A percentile compares a stretch with the other conserved stretches of the same genome.
phyloP scores from a whole-genome alignment of 306 rosid genomes.

The Acmispon strigosus region DNA sequence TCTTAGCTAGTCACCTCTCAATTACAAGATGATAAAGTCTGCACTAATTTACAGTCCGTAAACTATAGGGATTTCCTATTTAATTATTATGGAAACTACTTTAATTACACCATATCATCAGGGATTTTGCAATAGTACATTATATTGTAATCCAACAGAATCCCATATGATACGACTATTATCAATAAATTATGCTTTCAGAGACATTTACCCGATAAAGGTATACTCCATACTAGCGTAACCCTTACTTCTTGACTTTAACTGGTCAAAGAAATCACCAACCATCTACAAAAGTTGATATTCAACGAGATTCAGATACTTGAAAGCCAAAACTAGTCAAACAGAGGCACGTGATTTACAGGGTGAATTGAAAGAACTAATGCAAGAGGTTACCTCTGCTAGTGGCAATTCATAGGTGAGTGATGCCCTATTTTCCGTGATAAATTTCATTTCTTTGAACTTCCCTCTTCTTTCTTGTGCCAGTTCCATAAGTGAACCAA shows the following conservation, averaged over 20 bases:
- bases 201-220: conserved; percentile 53
- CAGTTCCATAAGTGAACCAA: conserved; percentile 86
- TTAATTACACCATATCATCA: background rate
- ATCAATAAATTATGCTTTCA: conserved; percentile 23
- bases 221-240: conserved; percentile 96
- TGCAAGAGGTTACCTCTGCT: conserved; percentile 61
- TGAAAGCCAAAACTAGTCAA: conserved; percentile 14
- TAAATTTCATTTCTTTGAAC: conserved; percentile 87
- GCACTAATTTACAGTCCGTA: background rate
- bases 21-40: too few relatives aligned
- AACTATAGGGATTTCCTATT: background rate
- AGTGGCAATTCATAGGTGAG: conserved; percentile 67
- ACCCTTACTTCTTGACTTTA: conserved; percentile 93
- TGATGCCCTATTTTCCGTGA: conserved; percentile 79
- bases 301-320: conserved; percentile 14
- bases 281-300: conserved; percentile 43
- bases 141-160: background rate
- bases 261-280: conserved; percentile 96
- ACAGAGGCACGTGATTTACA: background rate
- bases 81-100: background rate
- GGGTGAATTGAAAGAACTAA: conserved; percentile 8
- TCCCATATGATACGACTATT: background rate
- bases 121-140: background rate
- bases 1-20: too few relatives aligned
- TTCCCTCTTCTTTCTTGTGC: conserved; percentile 94